Evolutionary conservation across 768 basidiomycete species (phyloP).

Genomic region (Psilocybe cubensis): DNA sequence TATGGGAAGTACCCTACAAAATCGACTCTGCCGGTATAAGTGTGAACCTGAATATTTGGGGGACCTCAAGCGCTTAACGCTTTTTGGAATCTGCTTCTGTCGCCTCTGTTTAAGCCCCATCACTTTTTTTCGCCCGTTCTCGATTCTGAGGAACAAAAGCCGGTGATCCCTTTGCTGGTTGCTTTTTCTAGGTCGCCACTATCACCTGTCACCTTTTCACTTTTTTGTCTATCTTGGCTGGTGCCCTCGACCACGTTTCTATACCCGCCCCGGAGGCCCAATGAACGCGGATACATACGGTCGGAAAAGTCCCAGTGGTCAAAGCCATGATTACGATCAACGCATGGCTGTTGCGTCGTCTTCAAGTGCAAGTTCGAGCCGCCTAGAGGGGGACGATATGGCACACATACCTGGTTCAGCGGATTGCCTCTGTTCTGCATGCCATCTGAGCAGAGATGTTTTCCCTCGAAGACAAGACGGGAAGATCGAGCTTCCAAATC

Average conservation of each 20-base stretch:
- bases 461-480: conserved; percentile 30
- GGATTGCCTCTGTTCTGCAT: conserved; percentile 23
- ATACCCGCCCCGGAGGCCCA: conserved; percentile 11
- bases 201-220: neutral
- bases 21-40: conserved; percentile 4
- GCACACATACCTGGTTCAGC: conserved; percentile 11
- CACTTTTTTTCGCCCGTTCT: neutral
- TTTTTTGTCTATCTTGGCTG: neutral
- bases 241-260: neutral
- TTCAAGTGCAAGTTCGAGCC: conserved; percentile 1
- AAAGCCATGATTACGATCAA: neutral
- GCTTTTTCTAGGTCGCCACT: conserved; percentile 1
- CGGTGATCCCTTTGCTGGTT: neutral
- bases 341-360: conserved; percentile 4
- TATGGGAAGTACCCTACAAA: conserved; percentile 17
- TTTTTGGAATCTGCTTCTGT: conserved; percentile 17
- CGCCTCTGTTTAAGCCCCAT: conserved; percentile 6
- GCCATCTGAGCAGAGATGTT: conserved; percentile 20
- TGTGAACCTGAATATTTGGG: conserved; percentile 14
- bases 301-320: conserved; percentile 10
- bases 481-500: conserved; percentile 27
- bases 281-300: conserved; percentile 9
- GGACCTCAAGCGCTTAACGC: conserved; percentile 21
- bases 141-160: neutral
- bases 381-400: neutral